A percentile compares a stretch with the other conserved stretches of the same genome.
phyloP scores from a whole-genome alignment of 169 alveolate species.

The Cryptosporidium andersoni region DNA sequence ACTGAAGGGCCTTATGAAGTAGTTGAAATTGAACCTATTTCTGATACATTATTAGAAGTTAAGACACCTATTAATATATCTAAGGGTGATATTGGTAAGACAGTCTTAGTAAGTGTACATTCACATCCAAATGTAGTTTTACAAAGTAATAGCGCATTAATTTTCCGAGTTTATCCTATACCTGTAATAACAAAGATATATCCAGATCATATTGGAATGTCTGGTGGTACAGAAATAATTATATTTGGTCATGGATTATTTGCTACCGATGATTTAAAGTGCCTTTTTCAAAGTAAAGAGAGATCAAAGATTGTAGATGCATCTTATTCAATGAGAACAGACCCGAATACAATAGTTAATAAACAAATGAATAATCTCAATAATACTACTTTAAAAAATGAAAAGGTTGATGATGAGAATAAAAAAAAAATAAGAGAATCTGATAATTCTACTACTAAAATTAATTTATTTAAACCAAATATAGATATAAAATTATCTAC shows the following conservation, averaged over 20 bases:
- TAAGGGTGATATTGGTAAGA: conserved; percentile 24
- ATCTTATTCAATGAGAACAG: conserved; percentile 39
- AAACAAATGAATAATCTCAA: not conserved
- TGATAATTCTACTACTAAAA: not conserved
- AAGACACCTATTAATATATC: conserved; percentile 44
- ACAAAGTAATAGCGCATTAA: conserved; percentile 46
- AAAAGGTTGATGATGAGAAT: not conserved
- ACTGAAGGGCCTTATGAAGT: conserved; percentile 71
- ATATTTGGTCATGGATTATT: conserved; percentile 60
- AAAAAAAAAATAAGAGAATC: conserved; percentile 9
- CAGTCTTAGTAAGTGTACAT: conserved; percentile 48
- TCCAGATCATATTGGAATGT: conserved; percentile 62
- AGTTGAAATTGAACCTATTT: conserved; percentile 15
- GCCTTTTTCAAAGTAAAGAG: conserved; percentile 66
- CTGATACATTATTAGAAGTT: conserved; percentile 57
- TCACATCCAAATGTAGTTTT: conserved; percentile 46
- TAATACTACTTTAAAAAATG: not conserved
- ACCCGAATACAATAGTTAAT: conserved; percentile 7
- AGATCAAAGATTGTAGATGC: conserved; percentile 70
- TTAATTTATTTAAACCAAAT: not conserved
- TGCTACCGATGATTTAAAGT: conserved; percentile 61
- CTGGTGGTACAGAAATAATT: conserved; percentile 59
- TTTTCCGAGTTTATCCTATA: conserved; percentile 45
- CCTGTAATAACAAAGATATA: conserved; percentile 23
- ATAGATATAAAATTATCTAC: no score